Evolutionary conservation across 2,329 filamentous ascomycete species (phyloP), one percentile per base, ranked within the genome.

Genomic region (Ceratocystis ficicola): DNA sequence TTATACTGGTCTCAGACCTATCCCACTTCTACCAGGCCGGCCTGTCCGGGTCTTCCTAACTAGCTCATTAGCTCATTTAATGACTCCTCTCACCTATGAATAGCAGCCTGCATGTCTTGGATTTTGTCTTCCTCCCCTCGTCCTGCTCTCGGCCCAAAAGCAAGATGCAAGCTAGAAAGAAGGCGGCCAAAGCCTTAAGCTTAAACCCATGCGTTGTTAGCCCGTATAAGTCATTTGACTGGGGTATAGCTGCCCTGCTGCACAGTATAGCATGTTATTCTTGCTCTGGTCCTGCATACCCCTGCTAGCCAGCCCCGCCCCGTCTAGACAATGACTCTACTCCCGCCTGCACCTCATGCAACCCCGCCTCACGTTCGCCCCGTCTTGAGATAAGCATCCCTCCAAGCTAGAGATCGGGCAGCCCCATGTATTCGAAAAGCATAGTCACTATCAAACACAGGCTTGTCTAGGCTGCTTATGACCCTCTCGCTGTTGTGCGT

Each of bases 181-280:
- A 36, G 55, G 55, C 55, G 17, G 55, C 17, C 55, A 59, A 59
- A 36, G 28, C 55, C 55, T 59, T 59, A 36, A 59, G 55, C 55
- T 59, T n/a, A 59, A n/a, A 10, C 20, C 55, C 55, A 59, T 59
- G 55, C 28, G 28, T n/a, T 59, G 55, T 59, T 59, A 25, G 25
- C 32, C 28, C 15, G 55, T 32, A 59, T n/a, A 59, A 32, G 55
- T 20, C 28, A 20, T 12, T n/a, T 59, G 55, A 59, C 55, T 32
- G 22, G 55, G 55, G 28, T 59, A 36, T 32, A 59, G 10, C 28
- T 59, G 28, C 55, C 55, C 22, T 32, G 55, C 15, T 36, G 22
- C n/a, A 36, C 15, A 20, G 48, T 41, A 15, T 41, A 41, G 5
- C 48, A 52, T 52, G 48, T 2, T 52, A 28, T 25, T 59, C 55